A percentile compares a stretch with the other conserved stretches of the same genome.
These are phyloP conservation scores for Hygrophorus pudorinus DNA, from an alignment of 768 basidiomycete genomes.

Conservation along the genomic window DNA sequence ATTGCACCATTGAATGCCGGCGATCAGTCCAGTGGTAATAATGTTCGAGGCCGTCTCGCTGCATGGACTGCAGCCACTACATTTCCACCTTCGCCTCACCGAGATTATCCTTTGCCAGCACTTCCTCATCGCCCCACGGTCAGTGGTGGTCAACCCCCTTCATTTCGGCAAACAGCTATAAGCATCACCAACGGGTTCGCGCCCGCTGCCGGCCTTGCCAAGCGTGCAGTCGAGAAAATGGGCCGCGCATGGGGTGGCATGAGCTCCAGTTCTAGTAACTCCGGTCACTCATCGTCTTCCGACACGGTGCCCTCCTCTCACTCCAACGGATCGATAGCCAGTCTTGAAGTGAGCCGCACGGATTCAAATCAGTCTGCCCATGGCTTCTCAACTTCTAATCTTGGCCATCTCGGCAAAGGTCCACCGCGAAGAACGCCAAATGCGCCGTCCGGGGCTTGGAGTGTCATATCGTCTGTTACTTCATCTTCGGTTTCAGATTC, in stretches of 20 bases:
- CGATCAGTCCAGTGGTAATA: constrained; percentile 26
- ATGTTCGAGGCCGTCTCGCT: constrained; percentile 37
- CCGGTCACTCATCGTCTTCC: constrained; percentile 38
- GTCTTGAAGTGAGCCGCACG: constrained; percentile 26
- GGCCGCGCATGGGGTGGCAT: constrained; percentile 33
- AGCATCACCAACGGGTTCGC: constrained; percentile 62
- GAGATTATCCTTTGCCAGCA: constrained; percentile 11
- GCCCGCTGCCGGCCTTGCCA: constrained; percentile 66
- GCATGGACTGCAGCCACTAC: constrained; percentile 30
- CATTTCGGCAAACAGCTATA: constrained; percentile 53
- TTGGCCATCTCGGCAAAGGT: constrained; percentile 15
- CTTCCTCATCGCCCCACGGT: not conserved
- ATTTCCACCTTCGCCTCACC: not conserved
- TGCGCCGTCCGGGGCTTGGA: constrained; percentile 50
- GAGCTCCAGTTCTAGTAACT: constrained; percentile 19
- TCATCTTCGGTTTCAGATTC: constrained; percentile 37
- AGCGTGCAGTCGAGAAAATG: constrained; percentile 71
- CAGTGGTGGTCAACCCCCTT: constrained; percentile 10
- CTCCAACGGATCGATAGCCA: constrained; percentile 17
- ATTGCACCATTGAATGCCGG: constrained; percentile 15
- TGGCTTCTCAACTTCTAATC: constrained; percentile 10
- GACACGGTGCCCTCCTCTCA: constrained; percentile 30
- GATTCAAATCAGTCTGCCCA: constrained; percentile 27
- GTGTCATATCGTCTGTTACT: constrained; percentile 36
- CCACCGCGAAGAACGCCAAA: constrained; percentile 46